Evolutionary conservation across 2,329 filamentous ascomycete species (phyloP), one percentile per base, ranked within the genome.

Genomic region (Ceratocystis papillata): DNA sequence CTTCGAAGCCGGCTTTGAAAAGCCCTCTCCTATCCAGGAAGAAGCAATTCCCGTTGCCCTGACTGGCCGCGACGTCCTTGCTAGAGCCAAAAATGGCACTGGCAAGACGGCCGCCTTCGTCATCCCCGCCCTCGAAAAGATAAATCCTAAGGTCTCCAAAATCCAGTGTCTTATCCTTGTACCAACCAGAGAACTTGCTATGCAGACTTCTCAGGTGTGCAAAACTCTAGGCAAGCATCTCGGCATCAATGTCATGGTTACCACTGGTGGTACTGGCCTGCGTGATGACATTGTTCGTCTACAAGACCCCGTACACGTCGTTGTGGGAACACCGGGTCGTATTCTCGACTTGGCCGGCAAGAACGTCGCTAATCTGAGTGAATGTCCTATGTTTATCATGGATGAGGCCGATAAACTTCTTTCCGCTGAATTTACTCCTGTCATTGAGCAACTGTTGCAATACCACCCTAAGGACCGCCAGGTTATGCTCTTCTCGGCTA

Each of bases 401-500:
- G 94, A 99, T 73, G 94, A 99, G 77, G 94, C 94, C 65, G 94
- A 99, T 78, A 99, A 99, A 80, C 86, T 99, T 68, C 83, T 99
- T 63, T 99, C 94, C 5, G 85, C 90, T 68, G 94, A 99, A 75
- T 99, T 99, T 75, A 99, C 94, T 5, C 91, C 93, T 30, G 92
- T 96, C 69, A 96, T 99, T 71, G 95, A 99, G 77, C 91, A 99
- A 75, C 82, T 99, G 25, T 82, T 99, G 62, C 88, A 89, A 70
- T 96, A 96, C 78, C 93, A 96, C 75, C 93, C 94, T 69, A 96
- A 94, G 76, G 93, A 99, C 74, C 88, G 94, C 67, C 94, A 99
- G 78, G 92, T 99, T 73, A 99, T 99, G 94, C 87, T 99, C 69
- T 99, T 99, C 80, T 96, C 90, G 72, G 95, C 95, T 68, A 99